Evolutionary conservation across 2,329 filamentous ascomycete genomes (phyloP).

Genomic region (Diaporthe sp.): DNA sequence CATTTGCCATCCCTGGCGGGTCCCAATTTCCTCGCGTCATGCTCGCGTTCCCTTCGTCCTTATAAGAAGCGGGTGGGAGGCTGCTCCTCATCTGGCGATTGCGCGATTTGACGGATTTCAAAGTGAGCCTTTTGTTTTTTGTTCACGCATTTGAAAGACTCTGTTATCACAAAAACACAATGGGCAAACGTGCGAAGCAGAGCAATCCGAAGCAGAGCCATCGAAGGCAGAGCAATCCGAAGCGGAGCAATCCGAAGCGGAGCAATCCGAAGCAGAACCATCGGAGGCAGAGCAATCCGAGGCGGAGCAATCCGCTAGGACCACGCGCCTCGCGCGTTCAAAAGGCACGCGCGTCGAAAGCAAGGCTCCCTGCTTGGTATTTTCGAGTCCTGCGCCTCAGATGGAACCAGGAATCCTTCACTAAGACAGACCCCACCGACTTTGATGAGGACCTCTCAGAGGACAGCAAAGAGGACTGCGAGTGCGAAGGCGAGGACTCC

Average conservation of each 20-base stretch:
- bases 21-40: neutral
- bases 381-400: neutral
- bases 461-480: too few relatives aligned
- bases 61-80: neutral
- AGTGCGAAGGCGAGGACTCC: neutral
- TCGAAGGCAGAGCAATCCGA: too few relatives aligned
- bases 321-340: neutral
- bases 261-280: too few relatives aligned
- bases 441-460: conserved; percentile 5
- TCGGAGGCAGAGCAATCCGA: too few relatives aligned
- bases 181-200: neutral
- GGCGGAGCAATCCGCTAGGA: neutral
- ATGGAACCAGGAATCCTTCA: neutral
- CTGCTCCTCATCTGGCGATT: neutral
- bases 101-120: neutral
- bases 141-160: neutral
- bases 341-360: neutral
- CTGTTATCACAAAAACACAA: neutral
- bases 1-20: neutral
- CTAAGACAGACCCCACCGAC: rapidly evolving
- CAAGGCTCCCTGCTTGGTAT: neutral
- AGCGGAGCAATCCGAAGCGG: too few relatives aligned
- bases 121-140: neutral
- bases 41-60: neutral
- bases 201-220: too few relatives aligned